Evolutionary conservation across 148 eudicot genomes (phyloP).

Genomic region (Simmondsia chinensis): DNA sequence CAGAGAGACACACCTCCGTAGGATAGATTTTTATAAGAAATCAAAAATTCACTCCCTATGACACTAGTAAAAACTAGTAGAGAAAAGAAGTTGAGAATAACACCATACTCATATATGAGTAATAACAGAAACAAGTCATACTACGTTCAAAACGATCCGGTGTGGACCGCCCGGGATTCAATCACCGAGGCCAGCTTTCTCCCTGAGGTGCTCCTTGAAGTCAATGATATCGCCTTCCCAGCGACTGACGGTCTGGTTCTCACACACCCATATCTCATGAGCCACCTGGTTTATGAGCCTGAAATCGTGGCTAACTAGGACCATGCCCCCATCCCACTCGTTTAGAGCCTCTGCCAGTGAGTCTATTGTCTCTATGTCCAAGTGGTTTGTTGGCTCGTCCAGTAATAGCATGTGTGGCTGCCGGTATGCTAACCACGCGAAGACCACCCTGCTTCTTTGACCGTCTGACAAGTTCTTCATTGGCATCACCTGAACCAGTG

Average conservation of each 20-base stretch:
- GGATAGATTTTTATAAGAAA: no score
- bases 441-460: constrained; percentile 66
- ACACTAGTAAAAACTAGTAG: no score
- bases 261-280: constrained; percentile 94
- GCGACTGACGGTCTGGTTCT: constrained; percentile 67
- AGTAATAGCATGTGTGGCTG: constrained; percentile 77
- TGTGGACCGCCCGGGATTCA: no score
- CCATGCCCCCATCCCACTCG: constrained; percentile 98
- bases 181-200: constrained; percentile 44
- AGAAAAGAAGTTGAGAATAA: no score
- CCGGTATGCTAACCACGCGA: constrained; percentile 82
- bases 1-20: no score
- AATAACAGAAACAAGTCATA: no score
- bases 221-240: constrained; percentile 92
- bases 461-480: constrained; percentile 87
- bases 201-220: constrained; percentile 75
- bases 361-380: constrained; percentile 93
- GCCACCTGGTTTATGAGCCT: constrained; percentile 97
- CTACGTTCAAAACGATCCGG: no score
- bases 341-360: constrained; percentile 88
- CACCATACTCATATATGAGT: no score
- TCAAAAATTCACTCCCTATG: no score
- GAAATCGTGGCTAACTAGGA: constrained; percentile 89
- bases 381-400: constrained; percentile 93
- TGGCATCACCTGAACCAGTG: no score